phyloP scores from a whole-genome alignment of 2,329 filamentous ascomycete genomes.

The Graphium sp. region DNA sequence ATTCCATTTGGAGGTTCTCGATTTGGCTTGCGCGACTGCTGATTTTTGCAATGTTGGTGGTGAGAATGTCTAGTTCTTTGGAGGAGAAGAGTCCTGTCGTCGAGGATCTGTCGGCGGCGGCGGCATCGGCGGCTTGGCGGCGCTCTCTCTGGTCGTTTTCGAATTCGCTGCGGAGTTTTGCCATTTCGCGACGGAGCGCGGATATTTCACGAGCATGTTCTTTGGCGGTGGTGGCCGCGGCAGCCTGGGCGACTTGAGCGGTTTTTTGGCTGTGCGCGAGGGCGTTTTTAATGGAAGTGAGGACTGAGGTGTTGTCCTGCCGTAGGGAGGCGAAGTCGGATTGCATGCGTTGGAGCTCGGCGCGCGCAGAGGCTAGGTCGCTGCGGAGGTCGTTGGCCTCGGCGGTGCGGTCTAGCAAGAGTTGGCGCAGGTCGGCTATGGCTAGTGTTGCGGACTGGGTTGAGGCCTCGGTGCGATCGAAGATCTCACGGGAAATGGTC shows the following conservation, averaged over 20 bases:
- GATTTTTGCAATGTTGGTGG: constrained; percentile 19
- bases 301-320: constrained; percentile 9
- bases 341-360: constrained; percentile 9
- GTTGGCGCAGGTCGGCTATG: constrained; percentile 8
- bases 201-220: constrained; percentile 14
- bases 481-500: constrained; percentile 1
- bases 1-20: constrained; percentile 22
- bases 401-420: constrained; percentile 6
- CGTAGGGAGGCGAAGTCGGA: constrained; percentile 10
- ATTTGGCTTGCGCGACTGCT: constrained; percentile 18
- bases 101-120: constrained; percentile 5
- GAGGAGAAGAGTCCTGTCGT: no score
- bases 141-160: constrained; percentile 9
- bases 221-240: constrained; percentile 8
- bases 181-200: constrained; percentile 15
- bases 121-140: constrained; percentile 2
- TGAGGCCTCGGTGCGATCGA: constrained; percentile 9
- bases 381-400: constrained; percentile 8
- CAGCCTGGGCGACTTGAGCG: no score
- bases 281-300: constrained; percentile 9
- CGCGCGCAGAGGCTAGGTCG: constrained; percentile 9
- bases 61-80: constrained; percentile 20
- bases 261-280: constrained; percentile 10
- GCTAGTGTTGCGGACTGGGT: constrained; percentile 9
- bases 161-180: constrained; percentile 13